Base-by-base conservation (phyloP, 495 filamentous ascomycete species). In the Achaetomiella virescens region DNA sequence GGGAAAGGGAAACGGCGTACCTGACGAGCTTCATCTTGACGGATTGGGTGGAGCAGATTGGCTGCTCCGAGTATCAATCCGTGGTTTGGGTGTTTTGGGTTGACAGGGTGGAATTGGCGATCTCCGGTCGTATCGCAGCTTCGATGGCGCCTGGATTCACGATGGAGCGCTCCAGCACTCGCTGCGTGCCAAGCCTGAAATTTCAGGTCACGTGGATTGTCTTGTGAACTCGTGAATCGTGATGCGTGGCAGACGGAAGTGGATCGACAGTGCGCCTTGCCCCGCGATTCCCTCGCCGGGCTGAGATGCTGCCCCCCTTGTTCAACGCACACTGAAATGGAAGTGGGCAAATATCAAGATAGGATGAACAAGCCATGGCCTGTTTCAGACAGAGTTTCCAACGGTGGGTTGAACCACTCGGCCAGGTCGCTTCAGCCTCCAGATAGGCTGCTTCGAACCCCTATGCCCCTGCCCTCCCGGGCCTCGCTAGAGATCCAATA, bases 21-120 rank as follows among this genome's bases (percentile, higher is more conserved):
- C 91, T 87, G 72, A 97, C 92, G 75, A 97, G 88, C 88, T 97
- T 97, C 92, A 97, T 97, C 61, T 66, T 89, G 78, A 48, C 67
- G 48, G 60, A 48, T 64, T 65, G 17, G 27, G 5, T 20, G 37
- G n/a, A 49, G 53, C 48, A 27, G 40, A 14, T 21, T 20, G 17
- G 1, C 46, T 56, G 54, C 54, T 49, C 54, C 46, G 7, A 27
- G 3, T 31, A 17, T 37, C 14, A 56, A 56, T 50, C 46, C 45
- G 45, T 47, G 18, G 15, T 43, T 50, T 25, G 31, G 18, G 31
- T 43, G 47, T 44, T 17, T 6, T 33, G 48, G 49, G 33, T 6
- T 6, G 24, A 27, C 25, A 2, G 24, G 47, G 27, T n/a, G 1
- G 40, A 22, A n/a, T 48, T 47, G 49, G 35, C n/a, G 43, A 35